Conservation (phyloP, 306 rosid genomes). For the Biancaea sappan region DNA sequence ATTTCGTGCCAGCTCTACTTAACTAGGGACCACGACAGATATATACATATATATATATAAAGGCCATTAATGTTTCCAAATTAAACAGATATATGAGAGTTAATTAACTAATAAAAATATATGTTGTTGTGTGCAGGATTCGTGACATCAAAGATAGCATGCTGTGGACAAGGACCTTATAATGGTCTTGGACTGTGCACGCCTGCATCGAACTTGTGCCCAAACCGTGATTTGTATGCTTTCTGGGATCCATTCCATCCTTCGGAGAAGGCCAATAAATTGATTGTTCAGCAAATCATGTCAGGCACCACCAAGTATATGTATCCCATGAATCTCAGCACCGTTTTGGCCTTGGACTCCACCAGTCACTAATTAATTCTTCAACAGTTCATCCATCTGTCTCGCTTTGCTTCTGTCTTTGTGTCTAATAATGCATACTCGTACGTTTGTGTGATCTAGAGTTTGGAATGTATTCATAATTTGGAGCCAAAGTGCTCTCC, state of each 20-base stretch:
- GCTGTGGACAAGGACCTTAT: constrained; percentile 82
- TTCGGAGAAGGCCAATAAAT: constrained; percentile 50
- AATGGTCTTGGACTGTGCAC: constrained; percentile 80
- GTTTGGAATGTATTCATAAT: background rate
- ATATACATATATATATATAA: too few species aligned
- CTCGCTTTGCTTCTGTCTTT: background rate
- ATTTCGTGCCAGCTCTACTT: too few species aligned
- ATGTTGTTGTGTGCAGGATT: constrained; percentile 48
- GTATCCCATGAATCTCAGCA: constrained; percentile 85
- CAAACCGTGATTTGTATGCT: constrained; percentile 56
- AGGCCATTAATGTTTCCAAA: too few species aligned
- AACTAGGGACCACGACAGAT: too few species aligned
- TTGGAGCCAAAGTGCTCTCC: background rate
- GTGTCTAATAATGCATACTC: background rate
- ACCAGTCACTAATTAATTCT: background rate
- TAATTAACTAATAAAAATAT: too few species aligned
- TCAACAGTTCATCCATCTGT: background rate
- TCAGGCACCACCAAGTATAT: constrained; percentile 56
- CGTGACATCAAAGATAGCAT: constrained; percentile 64
- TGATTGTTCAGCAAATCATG: constrained; percentile 45
- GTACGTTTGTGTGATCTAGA: background rate
- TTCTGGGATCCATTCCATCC: constrained; percentile 93
- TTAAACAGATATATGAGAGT: too few species aligned
- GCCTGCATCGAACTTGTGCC: constrained; percentile 57
- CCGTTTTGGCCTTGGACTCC: constrained; percentile 68